Percentiles rank a stretch among this genome's conserved stretches.
phyloP scores from a whole-genome alignment of 306 rosid species.

The Myrica gale region DNA sequence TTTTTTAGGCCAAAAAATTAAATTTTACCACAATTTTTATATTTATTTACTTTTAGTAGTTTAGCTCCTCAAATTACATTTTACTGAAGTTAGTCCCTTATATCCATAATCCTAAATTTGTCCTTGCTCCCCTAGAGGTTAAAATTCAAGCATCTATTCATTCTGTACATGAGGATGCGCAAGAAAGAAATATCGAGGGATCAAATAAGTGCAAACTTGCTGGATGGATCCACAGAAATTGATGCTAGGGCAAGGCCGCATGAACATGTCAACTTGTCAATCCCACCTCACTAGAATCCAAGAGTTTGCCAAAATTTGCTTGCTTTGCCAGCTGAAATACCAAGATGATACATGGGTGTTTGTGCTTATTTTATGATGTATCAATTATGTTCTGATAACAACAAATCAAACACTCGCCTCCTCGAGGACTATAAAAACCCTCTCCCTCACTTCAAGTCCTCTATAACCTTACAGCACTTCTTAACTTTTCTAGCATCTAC shows the following conservation, averaged over 20 bases:
- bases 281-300: conserved; percentile 31
- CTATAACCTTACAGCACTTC: background rate
- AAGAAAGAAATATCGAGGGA: background rate
- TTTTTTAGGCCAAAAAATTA: too few relatives aligned
- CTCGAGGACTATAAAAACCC: conserved; percentile 39
- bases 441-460: conserved; percentile 1
- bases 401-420: conserved; percentile 1
- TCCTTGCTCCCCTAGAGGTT: background rate
- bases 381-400: background rate
- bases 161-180: background rate
- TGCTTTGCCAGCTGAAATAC: conserved; percentile 49
- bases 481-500: background rate
- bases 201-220: background rate
- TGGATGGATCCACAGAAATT: conserved; percentile 11
- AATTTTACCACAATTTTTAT: too few relatives aligned
- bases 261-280: conserved; percentile 20
- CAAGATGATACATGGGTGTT: conserved; percentile 34
- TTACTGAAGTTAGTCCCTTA: too few relatives aligned
- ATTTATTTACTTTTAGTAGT: too few relatives aligned
- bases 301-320: conserved; percentile 22
- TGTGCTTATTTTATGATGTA: background rate
- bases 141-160: background rate
- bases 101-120: too few relatives aligned
- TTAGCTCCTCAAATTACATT: too few relatives aligned
- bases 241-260: background rate